Conservation (phyloP, 169 alveolate species). For the Cryptosporidium viatorum region DNA sequence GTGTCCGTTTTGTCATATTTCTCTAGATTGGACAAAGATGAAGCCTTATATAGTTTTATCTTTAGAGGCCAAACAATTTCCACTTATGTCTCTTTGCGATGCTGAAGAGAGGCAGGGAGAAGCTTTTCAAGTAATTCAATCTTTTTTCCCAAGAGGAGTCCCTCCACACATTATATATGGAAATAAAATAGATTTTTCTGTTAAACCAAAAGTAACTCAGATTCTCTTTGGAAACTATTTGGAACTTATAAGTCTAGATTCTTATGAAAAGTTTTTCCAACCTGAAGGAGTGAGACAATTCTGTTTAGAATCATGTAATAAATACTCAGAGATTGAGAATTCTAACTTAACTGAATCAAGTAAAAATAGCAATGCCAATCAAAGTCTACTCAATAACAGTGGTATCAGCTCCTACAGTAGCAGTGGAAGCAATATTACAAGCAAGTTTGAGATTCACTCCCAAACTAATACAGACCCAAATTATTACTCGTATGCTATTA, state of each 20-base stretch:
- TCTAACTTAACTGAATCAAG: not conserved
- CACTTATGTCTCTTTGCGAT: constrained; percentile 48
- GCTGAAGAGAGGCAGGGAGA: constrained; percentile 51
- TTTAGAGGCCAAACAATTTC: constrained; percentile 55
- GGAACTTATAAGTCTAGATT: constrained; percentile 1
- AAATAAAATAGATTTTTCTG: constrained; percentile 23
- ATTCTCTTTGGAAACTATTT: constrained; percentile 22
- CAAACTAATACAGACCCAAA: not conserved
- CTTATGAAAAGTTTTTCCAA: constrained; percentile 9
- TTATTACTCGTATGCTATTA: not conserved
- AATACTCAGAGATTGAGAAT: not conserved
- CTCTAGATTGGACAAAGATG: constrained; percentile 67
- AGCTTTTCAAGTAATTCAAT: constrained; percentile 46
- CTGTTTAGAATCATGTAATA: not conserved
- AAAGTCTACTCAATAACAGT: not conserved
- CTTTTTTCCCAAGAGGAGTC: constrained; percentile 67
- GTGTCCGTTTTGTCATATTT: constrained; percentile 67
- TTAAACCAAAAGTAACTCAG: constrained; percentile 63
- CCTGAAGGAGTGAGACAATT: not conserved
- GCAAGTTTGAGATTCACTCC: not conserved
- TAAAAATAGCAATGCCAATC: too few species aligned
- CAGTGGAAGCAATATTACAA: not conserved
- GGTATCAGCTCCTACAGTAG: not conserved
- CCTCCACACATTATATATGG: constrained; percentile 58
- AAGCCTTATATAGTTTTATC: constrained; percentile 61